Base-by-base conservation (phyloP, 352 stramenopile species). In the Phytophthora pisi region DNA sequence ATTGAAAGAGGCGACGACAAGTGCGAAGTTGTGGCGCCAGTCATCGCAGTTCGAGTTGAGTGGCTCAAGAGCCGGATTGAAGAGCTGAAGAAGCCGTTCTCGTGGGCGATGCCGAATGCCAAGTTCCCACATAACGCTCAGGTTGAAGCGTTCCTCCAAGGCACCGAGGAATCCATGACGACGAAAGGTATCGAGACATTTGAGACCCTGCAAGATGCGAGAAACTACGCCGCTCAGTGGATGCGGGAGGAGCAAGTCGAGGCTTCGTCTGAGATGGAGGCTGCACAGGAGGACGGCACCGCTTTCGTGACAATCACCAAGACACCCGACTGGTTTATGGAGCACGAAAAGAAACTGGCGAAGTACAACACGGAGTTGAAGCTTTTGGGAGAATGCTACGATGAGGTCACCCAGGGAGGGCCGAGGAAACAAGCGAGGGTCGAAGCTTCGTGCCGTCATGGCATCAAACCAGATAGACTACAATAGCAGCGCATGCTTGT, bases 81-180 rank as follows among this genome's bases (percentile, higher is more conserved):
- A 47, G 24, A 18, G 6, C 18, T 50, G 9, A 28, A 46, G 15
- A 64, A 42, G 30, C 57, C 51, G 2, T 64, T 69, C n/a, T 66
- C 68, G 43, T 71, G 67, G 67, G 38, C 57, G 26, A 75, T 75
- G 40, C 63, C 63, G 1, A 18, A 52, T 7, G 62, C 68, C 0
- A 8, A 54, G 0, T 59, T 64, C 20, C 18, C 13, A 42, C 11
- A 15, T 2, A 5, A 15, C 11, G 5, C 4, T 4, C 23, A 59
- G 7, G 57, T 75, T 5, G 9, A 72, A 57, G 64, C 31, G 16
- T 76, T 72, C 42, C 34, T 75, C 4, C 57, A 55, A 11, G 68
- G 68, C 4, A 53, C 63, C 3, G 55, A 64, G 16, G 28, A 28
- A 0, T 54, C 31, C n/a, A 66, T 64, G 66, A 70, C 26, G 4